Percentiles rank a stretch among this genome's conserved stretches.
Conservation (phyloP, 805 yeast species). For the Teunomyces aglyptinius region DNA sequence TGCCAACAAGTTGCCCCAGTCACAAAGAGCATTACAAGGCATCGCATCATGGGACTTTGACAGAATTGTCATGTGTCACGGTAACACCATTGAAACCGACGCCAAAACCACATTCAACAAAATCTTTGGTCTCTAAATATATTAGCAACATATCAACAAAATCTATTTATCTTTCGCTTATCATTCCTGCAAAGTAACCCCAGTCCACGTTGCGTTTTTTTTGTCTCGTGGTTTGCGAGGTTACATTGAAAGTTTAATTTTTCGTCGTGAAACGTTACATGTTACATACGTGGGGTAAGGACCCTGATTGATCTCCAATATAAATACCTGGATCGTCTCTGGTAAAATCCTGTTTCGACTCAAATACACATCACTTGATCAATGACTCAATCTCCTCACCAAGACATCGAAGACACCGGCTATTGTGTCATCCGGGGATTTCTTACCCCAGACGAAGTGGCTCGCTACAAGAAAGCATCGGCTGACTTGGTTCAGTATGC, state of each 20-base stretch:
- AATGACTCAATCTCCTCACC: conserved; percentile 8
- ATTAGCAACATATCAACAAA: neutral
- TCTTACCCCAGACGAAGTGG: conserved; percentile 40
- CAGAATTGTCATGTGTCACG: conserved; percentile 57
- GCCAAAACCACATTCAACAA: conserved; percentile 26
- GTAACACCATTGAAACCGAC: conserved; percentile 47
- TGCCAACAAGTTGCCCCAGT: neutral
- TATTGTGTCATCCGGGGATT: conserved; percentile 40
- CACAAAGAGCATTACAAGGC: neutral
- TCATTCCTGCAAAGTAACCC: neutral
- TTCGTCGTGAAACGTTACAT: neutral
- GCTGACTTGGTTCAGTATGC: conserved; percentile 39
- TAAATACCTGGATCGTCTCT: neutral
- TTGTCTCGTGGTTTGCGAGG: neutral
- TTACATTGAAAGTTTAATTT: neutral
- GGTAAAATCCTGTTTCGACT: no score
- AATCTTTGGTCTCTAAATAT: neutral
- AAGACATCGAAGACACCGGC: conserved; percentile 34
- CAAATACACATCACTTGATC: neutral
- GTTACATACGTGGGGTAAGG: conserved; percentile 1
- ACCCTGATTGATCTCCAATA: neutral
- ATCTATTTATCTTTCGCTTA: no score
- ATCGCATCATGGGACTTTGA: conserved; percentile 32
- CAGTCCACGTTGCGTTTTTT: neutral
- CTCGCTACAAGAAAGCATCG: conserved; percentile 34